Evolutionary conservation across 2,329 filamentous ascomycete species (phyloP).

Genomic region (Parastagonospora avenae): DNA sequence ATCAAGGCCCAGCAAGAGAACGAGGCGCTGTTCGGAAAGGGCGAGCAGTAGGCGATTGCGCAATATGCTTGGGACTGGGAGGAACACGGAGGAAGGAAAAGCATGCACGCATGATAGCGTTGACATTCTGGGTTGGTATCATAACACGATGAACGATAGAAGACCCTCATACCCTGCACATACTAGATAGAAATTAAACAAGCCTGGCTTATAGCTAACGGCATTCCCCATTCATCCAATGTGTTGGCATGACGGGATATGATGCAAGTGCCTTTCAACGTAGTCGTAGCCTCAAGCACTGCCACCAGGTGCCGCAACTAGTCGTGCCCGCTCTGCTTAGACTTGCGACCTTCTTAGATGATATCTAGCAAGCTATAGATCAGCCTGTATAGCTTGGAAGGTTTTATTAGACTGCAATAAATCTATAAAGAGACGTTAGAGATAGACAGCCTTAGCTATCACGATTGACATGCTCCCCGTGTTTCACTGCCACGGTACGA

Average conservation of each 20-base stretch:
- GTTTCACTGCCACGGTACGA: too few species aligned
- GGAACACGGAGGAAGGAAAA: slow-evolving; percentile 11
- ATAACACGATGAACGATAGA: slow-evolving; percentile 38
- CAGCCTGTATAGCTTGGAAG: too few species aligned
- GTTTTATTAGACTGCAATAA: too few species aligned
- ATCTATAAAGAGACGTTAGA: too few species aligned
- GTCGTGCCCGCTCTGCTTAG: too few species aligned
- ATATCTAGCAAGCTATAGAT: background rate
- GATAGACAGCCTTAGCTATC: too few species aligned
- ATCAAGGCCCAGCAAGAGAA: slow-evolving; percentile 97
- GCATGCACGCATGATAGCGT: slow-evolving; percentile 35
- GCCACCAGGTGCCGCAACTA: too few species aligned
- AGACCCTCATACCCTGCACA: slow-evolving; percentile 38
- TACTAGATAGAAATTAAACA: slow-evolving; percentile 42
- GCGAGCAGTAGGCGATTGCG: slow-evolving; percentile 50
- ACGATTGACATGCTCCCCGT: too few species aligned
- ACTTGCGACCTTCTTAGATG: too few species aligned
- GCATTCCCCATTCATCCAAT: slow-evolving; percentile 14
- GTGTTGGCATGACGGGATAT: background rate
- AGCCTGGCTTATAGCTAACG: slow-evolving; percentile 29
- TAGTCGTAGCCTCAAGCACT: too few species aligned
- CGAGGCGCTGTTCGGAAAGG: slow-evolving; percentile 73
- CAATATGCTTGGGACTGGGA: slow-evolving; percentile 12
- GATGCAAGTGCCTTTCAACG: too few species aligned
- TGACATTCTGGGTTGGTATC: slow-evolving; percentile 33